Evolutionary conservation across 2,329 filamentous ascomycete genomes (phyloP), one percentile per base, ranked within the genome.

Genomic region (Uncinocarpus reesii): DNA sequence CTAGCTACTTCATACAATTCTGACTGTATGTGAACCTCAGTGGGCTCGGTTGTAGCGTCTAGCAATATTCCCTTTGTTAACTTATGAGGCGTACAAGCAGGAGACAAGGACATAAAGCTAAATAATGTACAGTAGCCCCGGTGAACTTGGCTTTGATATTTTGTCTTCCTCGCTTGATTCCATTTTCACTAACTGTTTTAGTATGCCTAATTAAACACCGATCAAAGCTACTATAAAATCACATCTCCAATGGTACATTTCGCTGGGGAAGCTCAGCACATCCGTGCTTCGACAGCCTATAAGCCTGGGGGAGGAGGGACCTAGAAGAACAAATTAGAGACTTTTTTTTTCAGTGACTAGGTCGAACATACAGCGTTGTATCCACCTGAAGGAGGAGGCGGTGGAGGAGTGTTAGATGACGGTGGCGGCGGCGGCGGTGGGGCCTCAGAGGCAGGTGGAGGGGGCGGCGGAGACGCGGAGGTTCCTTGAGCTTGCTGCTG

Each of bases 341-440:
- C 7, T 20, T 3, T 15, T 7, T 51, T 16, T 44, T 16, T 42
- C 26, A 34, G 2, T 5, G 13, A 18, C 3, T 7, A 32, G n/a
- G 21, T 29, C 34, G 18, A 15, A 53, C 51, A 11, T 76, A 84
- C 83, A 57, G 80, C 73, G 57, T 76, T 79, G 61, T 85, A 87
- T 41, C 63, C 71, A 42, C 75, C 74, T n/a, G 74, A 71, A 10
- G 76, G 79, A 8, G 80, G 80, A 24, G 78, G 78, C 49, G 77
- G 73, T 49, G 76, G 73, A 21, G 74, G 71, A 29, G 77, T 75
- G 40, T 76, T 76, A 2, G 79, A 78, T 16, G 80, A 79, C 15
- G 81, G 81, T 10, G 82, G 81, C 46, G 79, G 45, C 28, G 79
- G 64, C 7, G 65, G 62, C 7, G 73, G 72, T 15, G 71, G 71